Base-by-base conservation (phyloP, 1,284 basidiomycete species). In the Neolentinus lepideus region DNA sequence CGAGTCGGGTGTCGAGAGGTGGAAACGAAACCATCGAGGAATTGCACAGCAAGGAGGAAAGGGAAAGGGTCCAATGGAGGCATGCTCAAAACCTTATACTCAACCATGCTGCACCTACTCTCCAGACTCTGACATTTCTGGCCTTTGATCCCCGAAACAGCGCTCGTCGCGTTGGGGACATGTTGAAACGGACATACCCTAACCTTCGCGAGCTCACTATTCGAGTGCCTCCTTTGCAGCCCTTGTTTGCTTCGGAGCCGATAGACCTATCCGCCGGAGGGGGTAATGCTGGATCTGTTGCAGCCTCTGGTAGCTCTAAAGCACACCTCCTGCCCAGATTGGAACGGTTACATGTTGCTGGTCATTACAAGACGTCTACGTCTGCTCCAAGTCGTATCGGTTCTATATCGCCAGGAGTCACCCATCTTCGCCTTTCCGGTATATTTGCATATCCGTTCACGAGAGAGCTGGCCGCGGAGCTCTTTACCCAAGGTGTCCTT, bases 361-460 rank as follows among this genome's bases (percentile, higher is more conserved):
- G n/a, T 57, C 64, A 0, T 64, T 61, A 54, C 61, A 62, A 50
- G 62, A 61, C 1, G 55, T 63, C 26, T 35, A 55, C 2, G 52
- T 57, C 22, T 59, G 59, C 21, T 60, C 60, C 2, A 46, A 61
- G 19, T 57, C 59, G n/a, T 60, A 54, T 68, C 12, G 57, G 51
- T 10, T 54, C 61, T 3, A 58, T 64, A 47, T 63, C 66, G 16
- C 60, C 67, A 0, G 2, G 14, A 10, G 54, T 67, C 25, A 61
- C 66, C 0, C 64, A 67, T 54, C 58, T 69, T 6, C 62, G 67
- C 3, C 58, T 69, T 51, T 66, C 67, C 10, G 65, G 67, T 52
- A 63, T 68, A 10, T 50, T 58, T 50, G 54, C 57, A 2, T 59
- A 25, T 29, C 47, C 47, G 22, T 50, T 50, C 22, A 22, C 47